These are phyloP conservation scores for Plasmodium blacklocki DNA, from an alignment of 169 alveolate genomes.

Conservation along the genomic window DNA sequence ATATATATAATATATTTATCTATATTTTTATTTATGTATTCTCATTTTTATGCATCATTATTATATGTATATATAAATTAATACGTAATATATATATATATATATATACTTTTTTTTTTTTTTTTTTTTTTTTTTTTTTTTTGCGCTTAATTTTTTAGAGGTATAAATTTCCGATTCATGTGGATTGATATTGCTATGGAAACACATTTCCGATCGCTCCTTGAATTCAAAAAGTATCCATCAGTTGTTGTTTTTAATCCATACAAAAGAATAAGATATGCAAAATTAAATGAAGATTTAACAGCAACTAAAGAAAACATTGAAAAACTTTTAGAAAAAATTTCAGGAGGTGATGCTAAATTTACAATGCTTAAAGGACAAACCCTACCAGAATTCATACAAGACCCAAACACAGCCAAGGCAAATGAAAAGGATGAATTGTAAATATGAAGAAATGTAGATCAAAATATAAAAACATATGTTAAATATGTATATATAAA, in stretches of 20 bases:
- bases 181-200: slow-evolving; percentile 89
- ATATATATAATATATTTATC: too few relatives aligned
- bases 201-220: slow-evolving; percentile 82
- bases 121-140: neutral
- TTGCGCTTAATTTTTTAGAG: slow-evolving; percentile 52
- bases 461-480: neutral
- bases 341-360: slow-evolving; percentile 90
- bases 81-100: neutral
- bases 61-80: neutral
- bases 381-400: slow-evolving; percentile 84
- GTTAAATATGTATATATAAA: neutral
- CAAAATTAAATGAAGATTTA: slow-evolving; percentile 82
- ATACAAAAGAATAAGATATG: slow-evolving; percentile 85
- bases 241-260: slow-evolving; percentile 89
- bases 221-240: slow-evolving; percentile 83
- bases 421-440: slow-evolving; percentile 48
- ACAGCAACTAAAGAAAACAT: slow-evolving; percentile 83
- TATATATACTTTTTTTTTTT: neutral
- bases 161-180: slow-evolving; percentile 88
- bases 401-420: slow-evolving; percentile 13
- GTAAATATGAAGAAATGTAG: slow-evolving; percentile 1
- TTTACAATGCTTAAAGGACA: slow-evolving; percentile 86
- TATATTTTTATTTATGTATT: neutral
- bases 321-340: slow-evolving; percentile 86
- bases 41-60: neutral